phyloP scores from a whole-genome alignment of 306 rosid species.

The Sesbania bispinosa region DNA sequence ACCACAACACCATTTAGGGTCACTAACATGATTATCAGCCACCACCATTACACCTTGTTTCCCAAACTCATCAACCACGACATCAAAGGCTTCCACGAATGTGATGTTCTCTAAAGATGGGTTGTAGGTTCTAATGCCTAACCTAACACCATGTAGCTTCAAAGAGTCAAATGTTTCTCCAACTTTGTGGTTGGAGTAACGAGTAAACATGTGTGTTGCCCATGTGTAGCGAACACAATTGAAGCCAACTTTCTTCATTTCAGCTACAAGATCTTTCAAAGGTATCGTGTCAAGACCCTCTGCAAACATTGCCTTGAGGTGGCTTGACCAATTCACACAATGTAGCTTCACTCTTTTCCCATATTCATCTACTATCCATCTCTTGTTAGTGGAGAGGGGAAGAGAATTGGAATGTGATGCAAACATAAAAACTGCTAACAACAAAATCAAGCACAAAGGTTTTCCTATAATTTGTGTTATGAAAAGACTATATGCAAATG shows the following conservation, averaged over 20 bases:
- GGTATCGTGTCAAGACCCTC: conserved; percentile 30
- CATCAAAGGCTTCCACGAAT: not conserved
- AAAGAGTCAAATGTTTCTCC: conserved; percentile 7
- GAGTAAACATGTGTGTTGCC: conserved; percentile 41
- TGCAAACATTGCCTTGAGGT: conserved; percentile 35
- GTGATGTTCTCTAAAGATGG: conserved; percentile 22
- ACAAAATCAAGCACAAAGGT: not conserved
- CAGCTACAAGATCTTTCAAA: not conserved
- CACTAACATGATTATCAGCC: conserved; percentile 38
- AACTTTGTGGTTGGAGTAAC: not conserved
- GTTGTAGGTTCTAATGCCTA: not conserved
- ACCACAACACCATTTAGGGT: conserved; percentile 38
- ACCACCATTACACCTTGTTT: conserved; percentile 28
- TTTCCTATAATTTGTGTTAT: not conserved
- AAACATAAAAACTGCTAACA: not conserved
- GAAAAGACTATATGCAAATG: not conserved
- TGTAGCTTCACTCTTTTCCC: conserved; percentile 36
- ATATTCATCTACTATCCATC: conserved; percentile 40
- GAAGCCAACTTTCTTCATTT: not conserved
- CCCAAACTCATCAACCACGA: conserved; percentile 31
- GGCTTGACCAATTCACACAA: conserved; percentile 40
- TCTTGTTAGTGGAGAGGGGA: conserved; percentile 38
- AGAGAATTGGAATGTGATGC: conserved; percentile 14
- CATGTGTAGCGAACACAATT: conserved; percentile 43
- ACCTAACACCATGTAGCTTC: not conserved